These are phyloP conservation scores for Fusarium denticulatum DNA, from an alignment of 2,329 filamentous ascomycete species.

Conservation along the genomic window DNA sequence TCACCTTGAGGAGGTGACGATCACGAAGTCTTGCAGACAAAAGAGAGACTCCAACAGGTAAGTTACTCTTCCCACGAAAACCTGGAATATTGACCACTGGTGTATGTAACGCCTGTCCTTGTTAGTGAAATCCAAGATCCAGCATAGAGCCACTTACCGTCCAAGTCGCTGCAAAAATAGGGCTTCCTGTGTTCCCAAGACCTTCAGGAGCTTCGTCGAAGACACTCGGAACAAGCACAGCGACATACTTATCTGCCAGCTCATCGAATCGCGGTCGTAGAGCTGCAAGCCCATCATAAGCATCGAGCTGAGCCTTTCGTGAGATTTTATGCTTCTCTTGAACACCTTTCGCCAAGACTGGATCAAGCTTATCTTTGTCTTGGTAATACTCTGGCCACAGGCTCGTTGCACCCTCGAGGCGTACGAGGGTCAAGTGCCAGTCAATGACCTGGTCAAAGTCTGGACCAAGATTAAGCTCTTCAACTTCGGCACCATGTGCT, in stretches of 20 bases:
- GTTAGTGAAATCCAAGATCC: fast-evolving
- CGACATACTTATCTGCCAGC: constrained; percentile 61
- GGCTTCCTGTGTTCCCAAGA: constrained; percentile 61
- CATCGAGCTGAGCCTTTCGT: constrained; percentile 59
- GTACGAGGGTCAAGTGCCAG: constrained; percentile 64
- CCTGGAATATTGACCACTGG: constrained; percentile 72
- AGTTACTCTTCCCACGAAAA: constrained; percentile 59
- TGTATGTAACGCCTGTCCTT: constrained; percentile 59
- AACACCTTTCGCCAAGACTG: constrained; percentile 59
- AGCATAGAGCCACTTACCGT: constrained; percentile 58
- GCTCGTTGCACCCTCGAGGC: constrained; percentile 61
- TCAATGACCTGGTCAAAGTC: constrained; percentile 59
- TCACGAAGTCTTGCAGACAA: constrained; percentile 59
- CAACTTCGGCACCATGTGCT: constrained; percentile 62
- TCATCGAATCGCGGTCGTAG: constrained; percentile 65
- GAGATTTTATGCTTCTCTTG: constrained; percentile 58
- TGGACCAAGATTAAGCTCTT: constrained; percentile 63
- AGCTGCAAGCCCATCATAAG: constrained; percentile 63
- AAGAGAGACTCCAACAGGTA: constrained; percentile 69
- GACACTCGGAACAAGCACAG: constrained; percentile 67
- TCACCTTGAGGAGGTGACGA: constrained; percentile 54
- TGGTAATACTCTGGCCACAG: constrained; percentile 65
- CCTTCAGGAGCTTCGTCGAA: constrained; percentile 68
- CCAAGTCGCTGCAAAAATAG: constrained; percentile 62
- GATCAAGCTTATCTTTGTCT: constrained; percentile 58